phyloP scores from a whole-genome alignment of 352 stramenopile species.

The Phytophthora sp. region DNA sequence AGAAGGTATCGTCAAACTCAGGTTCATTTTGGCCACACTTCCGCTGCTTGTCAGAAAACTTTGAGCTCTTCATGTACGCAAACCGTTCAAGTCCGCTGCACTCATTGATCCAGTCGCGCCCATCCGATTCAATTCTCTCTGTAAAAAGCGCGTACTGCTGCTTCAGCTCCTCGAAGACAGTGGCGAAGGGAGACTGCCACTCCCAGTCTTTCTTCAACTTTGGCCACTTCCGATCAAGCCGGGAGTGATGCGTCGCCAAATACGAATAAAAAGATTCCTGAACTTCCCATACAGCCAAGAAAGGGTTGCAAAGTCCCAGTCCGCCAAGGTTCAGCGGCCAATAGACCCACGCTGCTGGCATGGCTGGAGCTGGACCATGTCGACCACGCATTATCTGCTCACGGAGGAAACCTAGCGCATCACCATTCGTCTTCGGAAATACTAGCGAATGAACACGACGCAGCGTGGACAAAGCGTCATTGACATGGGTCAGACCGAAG shows the following conservation, averaged over 20 bases:
- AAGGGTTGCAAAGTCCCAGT: conserved; percentile 50
- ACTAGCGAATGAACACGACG: conserved; percentile 36
- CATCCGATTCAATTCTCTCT: conserved; percentile 26
- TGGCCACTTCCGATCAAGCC: conserved; percentile 28
- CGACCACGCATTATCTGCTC: conserved; percentile 24
- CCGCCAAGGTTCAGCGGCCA: conserved; percentile 49
- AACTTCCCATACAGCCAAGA: conserved; percentile 44
- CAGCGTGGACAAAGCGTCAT: conserved; percentile 39
- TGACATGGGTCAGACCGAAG: conserved; percentile 33
- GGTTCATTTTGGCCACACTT: conserved; percentile 15
- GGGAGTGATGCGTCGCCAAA: conserved; percentile 28
- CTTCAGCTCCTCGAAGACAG: conserved; percentile 23
- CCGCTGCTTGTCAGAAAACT: conserved; percentile 27
- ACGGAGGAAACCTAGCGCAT: conserved; percentile 38
- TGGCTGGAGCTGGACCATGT: conserved; percentile 7
- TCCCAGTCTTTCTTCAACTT: conserved; percentile 42
- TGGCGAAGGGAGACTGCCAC: conserved; percentile 49
- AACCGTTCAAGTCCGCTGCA: conserved; percentile 14
- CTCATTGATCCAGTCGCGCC: conserved; percentile 24
- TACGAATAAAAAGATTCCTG: conserved; percentile 34
- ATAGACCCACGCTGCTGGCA: conserved; percentile 45
- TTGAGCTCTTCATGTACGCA: conserved; percentile 35
- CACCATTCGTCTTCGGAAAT: conserved; percentile 40
- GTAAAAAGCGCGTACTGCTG: conserved; percentile 34
- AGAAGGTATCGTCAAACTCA: conserved; percentile 34